These are phyloP conservation scores for Paraphoma sp. DNA, from an alignment of 2,329 filamentous ascomycete genomes.

Conservation along the genomic window DNA sequence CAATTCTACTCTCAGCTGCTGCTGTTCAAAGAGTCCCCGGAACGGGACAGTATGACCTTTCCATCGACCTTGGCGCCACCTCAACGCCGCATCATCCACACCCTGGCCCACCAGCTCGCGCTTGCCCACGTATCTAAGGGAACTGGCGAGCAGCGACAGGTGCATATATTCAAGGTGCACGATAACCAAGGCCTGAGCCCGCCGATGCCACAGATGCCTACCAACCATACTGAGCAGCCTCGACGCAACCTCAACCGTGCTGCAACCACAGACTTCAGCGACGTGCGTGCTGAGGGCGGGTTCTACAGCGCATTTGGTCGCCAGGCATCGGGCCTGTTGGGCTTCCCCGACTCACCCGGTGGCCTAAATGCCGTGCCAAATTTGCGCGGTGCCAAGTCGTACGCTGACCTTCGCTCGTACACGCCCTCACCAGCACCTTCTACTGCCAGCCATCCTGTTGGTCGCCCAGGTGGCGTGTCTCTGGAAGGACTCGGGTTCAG, in stretches of 20 bases:
- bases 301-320: slow-evolving; percentile 80
- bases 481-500: slow-evolving; percentile 53
- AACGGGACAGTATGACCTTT: slow-evolving; percentile 83
- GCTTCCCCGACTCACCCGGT: slow-evolving; percentile 75
- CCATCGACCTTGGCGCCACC: slow-evolving; percentile 79
- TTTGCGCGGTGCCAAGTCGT: slow-evolving; percentile 92
- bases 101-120: slow-evolving; percentile 92
- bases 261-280: slow-evolving; percentile 96
- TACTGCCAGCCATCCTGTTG: slow-evolving; percentile 82
- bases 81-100: slow-evolving; percentile 90
- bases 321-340: slow-evolving; percentile 81
- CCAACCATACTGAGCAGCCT: slow-evolving; percentile 74
- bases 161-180: slow-evolving; percentile 81
- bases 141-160: slow-evolving; percentile 83
- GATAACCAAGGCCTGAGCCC: slow-evolving; percentile 66
- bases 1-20: slow-evolving; percentile 90
- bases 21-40: slow-evolving; percentile 82
- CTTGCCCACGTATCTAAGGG: slow-evolving; percentile 91
- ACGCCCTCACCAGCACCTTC: slow-evolving; percentile 92
- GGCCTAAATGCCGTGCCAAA: slow-evolving; percentile 75
- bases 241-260: slow-evolving; percentile 88
- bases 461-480: slow-evolving; percentile 65
- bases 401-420: slow-evolving; percentile 92
- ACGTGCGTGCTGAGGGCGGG: slow-evolving; percentile 75
- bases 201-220: slow-evolving; percentile 66